Evolutionary conservation across 768 basidiomycete genomes (phyloP), one percentile per base, ranked within the genome.

Genomic region (Suillus variegatus): DNA sequence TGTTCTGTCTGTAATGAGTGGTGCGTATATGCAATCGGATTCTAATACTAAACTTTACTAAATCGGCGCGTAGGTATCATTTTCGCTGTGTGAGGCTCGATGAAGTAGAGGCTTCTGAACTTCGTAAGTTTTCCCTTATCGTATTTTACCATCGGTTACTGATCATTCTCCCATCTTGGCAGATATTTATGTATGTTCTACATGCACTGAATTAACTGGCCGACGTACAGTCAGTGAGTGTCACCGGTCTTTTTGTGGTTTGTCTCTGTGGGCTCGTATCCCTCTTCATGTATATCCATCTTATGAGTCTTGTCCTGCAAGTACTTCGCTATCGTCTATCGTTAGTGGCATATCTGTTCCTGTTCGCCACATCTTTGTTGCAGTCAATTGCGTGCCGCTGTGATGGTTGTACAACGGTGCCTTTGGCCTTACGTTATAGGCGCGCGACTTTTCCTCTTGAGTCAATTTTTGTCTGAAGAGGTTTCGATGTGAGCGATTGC

Each of bases 191-290:
- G 71, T 86, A 56, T 87, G 86, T 73, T 76, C 80, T 60, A 71
- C 79, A 46, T 87, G 92, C 81, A 80, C 85, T 65, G 76, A 83
- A 70, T 82, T 80, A 65, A 89, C 91, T 67, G 87, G 88, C 67
- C 84, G 82, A 68, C 82, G 80, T 76, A 87, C 86, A 79, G 84
- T 88, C 77, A 87, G 92, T 94, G 90, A 94, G 92, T 93, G 73
- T 81, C 77, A 75, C 71, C 75, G 71, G 76, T 67, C 56, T 70
- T 71, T 52, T 54, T 68, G 65, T 70, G 69, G 66, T 69, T 66
- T 64, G 73, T 70, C 69, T 52, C 62, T 65, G 58, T 67, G 64
- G 66, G 71, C 62, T 38, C 35, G 54, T 55, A 55, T 55, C 3
- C 54, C 71, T 73, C 76, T 70, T 71, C 71, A 77, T 79, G 70